phyloP scores from a whole-genome alignment of 1,139 yeast species.

The Blastobotrys illinoisensis region DNA sequence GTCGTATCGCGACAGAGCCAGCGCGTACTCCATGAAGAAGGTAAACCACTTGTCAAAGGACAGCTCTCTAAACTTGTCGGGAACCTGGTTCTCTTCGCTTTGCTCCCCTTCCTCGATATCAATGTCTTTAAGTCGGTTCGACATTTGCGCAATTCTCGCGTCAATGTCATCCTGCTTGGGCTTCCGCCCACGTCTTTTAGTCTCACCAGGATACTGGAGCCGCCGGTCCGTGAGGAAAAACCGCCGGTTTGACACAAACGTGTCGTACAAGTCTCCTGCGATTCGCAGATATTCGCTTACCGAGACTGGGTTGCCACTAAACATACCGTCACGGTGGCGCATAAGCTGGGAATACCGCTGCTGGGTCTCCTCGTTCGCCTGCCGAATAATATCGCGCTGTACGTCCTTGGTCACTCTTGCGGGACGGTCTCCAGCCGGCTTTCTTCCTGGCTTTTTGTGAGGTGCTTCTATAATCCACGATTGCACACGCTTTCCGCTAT shows the following conservation, averaged over 20 bases:
- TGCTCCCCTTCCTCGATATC: slow-evolving; percentile 14
- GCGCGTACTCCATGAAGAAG: slow-evolving; percentile 70
- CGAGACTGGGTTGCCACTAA: slow-evolving; percentile 54
- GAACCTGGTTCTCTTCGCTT: not conserved
- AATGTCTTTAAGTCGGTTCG: slow-evolving; percentile 31
- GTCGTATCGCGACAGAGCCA: slow-evolving; percentile 35
- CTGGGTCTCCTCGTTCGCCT: slow-evolving; percentile 41
- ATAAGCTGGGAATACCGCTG: slow-evolving; percentile 48
- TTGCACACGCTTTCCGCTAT: not conserved
- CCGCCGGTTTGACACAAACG: slow-evolving; percentile 68
- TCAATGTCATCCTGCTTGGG: slow-evolving; percentile 56
- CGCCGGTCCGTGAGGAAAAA: slow-evolving; percentile 76
- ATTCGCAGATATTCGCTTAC: slow-evolving; percentile 76
- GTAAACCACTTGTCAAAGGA: slow-evolving; percentile 79
- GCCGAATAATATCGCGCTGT: not conserved
- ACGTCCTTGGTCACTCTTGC: not conserved
- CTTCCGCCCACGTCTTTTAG: slow-evolving; percentile 39
- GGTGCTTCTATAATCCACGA: not conserved
- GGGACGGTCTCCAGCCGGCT: not conserved
- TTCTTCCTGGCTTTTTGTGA: not conserved
- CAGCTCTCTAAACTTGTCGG: slow-evolving; percentile 58
- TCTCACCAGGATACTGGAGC: slow-evolving; percentile 61
- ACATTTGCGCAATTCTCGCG: slow-evolving; percentile 63
- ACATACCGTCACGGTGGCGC: slow-evolving; percentile 51
- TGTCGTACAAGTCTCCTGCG: slow-evolving; percentile 77